Percentiles rank a stretch among this genome's conserved stretches.
phyloP scores from a whole-genome alignment of 78 protist genomes.

The Goniomonas avonlea region DNA sequence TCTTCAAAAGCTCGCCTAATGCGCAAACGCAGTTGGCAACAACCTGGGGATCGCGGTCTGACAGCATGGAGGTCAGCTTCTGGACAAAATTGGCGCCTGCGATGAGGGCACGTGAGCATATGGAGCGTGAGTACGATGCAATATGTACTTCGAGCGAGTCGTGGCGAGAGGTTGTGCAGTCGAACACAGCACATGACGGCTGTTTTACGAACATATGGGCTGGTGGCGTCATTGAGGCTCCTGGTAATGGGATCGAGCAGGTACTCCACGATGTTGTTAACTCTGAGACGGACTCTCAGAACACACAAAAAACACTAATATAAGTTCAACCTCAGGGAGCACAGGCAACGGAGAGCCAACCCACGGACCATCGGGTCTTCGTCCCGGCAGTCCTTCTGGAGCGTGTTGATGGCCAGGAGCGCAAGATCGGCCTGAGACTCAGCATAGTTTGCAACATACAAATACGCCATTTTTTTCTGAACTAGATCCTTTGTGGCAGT shows the following conservation, averaged over 20 bases:
- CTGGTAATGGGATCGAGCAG: conserved; percentile 34
- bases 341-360: conserved; percentile 76
- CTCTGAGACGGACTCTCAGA: conserved; percentile 7
- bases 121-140: neutral
- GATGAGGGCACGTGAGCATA: neutral
- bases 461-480: conserved; percentile 74
- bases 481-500: conserved; percentile 56
- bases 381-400: conserved; percentile 59
- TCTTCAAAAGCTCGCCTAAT: conserved; percentile 59
- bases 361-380: conserved; percentile 89
- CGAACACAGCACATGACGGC: conserved; percentile 74
- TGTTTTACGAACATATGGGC: conserved; percentile 88
- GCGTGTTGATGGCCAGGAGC: conserved; percentile 78
- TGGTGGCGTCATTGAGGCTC: conserved; percentile 58
- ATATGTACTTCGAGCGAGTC: neutral
- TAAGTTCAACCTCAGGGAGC: conserved; percentile 47
- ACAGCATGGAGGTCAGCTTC: conserved; percentile 46
- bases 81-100: conserved; percentile 25
- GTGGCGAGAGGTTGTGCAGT: conserved; percentile 39
- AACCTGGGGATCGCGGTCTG: conserved; percentile 62
- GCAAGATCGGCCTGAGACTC: conserved; percentile 53
- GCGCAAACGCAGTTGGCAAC: conserved; percentile 60
- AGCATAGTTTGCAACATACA: conserved; percentile 59
- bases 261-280: conserved; percentile 67
- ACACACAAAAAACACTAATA: no score